Base-by-base conservation (phyloP, 1,139 yeast species). In the Debaryomyces udenii region DNA sequence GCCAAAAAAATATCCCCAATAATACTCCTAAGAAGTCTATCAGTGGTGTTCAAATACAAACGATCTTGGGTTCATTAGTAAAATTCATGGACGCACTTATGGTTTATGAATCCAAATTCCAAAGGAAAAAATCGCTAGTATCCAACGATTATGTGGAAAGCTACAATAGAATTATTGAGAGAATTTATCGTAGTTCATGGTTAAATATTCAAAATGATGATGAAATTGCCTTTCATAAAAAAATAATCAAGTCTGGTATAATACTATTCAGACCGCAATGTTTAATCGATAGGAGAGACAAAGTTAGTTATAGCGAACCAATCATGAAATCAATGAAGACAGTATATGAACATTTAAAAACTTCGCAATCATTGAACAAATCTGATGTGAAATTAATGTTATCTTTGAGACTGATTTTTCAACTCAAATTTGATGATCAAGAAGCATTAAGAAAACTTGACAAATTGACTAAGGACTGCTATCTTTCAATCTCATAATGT, bases 211-310 rank as follows among this genome's bases (percentile, higher is more conserved):
- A 43, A 17, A 47, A 49, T 9, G 46, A 44, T 2, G 47, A 49
- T 9, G 47, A 48, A 14, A 35, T 55, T 20, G 29, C 37, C 6
- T 46, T 57, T 33, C 71, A 68, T 45, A 60, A 55, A 38, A 47
- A 50, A 14, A 54, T 69, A 10, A 44, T 68, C 18, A 57, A 58
- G 38, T 52, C 69, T 2, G 68, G 70, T 5, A 60, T 68, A n/a
- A 47, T 59, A 35, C 52, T 63, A 41, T 67, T 58, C 45, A 57
- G 50, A 36, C 71, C 74, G 0, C 45, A 48, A 23, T 39, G 38
- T 3, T 49, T 63, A 24, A 40, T 54, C 13, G 61, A 57, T 39
- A 57, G 54, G 9, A 40, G 53, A 3, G 59, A 56, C 16, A 52
- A 52, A 20, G 41, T 51, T 4, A 37, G 38, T 3, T 57, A 49